Evolutionary conservation across 305 asterid genomes (phyloP).

Genomic region (Fraxinus paxiana): DNA sequence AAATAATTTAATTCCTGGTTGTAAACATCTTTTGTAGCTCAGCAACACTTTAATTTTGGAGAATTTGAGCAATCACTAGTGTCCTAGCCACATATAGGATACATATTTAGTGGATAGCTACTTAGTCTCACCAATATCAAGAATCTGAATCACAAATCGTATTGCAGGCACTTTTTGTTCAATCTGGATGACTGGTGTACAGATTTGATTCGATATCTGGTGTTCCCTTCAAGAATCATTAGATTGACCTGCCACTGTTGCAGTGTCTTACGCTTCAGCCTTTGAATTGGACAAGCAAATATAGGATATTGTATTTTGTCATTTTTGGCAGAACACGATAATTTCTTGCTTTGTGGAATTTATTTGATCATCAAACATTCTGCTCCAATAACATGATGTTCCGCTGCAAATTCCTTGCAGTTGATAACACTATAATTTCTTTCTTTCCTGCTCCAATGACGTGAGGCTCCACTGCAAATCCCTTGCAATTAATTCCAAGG

Average conservation of each 20-base stretch:
- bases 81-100: slow-evolving; percentile 21
- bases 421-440: not conserved
- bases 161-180: slow-evolving; percentile 46
- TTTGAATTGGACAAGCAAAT: slow-evolving; percentile 33
- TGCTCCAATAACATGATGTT: not conserved
- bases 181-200: slow-evolving; percentile 38
- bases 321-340: slow-evolving; percentile 12
- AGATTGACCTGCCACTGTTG: slow-evolving; percentile 34
- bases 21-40: slow-evolving; percentile 5
- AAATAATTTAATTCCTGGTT: slow-evolving; percentile 10
- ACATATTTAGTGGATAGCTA: slow-evolving; percentile 27
- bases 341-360: slow-evolving; percentile 8
- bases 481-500: slow-evolving; percentile 1
- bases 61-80: slow-evolving; percentile 7
- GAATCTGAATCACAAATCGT: slow-evolving; percentile 40
- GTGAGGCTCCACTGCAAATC: slow-evolving; percentile 4
- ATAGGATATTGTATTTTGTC: slow-evolving; percentile 12
- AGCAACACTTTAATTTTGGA: slow-evolving; percentile 7
- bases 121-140: slow-evolving; percentile 31
- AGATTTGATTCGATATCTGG: slow-evolving; percentile 30
- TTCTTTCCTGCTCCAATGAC: not conserved
- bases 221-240: slow-evolving; percentile 31
- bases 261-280: slow-evolving; percentile 25
- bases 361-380: not conserved
- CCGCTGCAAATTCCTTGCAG: not conserved